phyloP scores from a whole-genome alignment of 768 basidiomycete genomes.

The Cystofilobasidium macerans region DNA sequence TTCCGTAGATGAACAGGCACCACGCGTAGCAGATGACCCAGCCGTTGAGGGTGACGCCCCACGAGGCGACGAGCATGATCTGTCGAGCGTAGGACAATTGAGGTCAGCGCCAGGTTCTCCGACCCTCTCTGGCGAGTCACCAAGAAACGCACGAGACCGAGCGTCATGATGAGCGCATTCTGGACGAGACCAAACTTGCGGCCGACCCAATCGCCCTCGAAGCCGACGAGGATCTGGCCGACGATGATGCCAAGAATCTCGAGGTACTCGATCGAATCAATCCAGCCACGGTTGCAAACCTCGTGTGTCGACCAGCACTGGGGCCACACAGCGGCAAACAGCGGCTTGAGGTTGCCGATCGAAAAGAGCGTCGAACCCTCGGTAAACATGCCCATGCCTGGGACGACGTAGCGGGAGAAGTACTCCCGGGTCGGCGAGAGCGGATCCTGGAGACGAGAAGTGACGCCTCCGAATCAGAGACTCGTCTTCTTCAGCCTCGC shows the following conservation, averaged over 20 bases:
- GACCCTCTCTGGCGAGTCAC: neutral
- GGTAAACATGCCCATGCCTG: conserved; percentile 23
- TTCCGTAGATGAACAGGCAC: conserved; percentile 41
- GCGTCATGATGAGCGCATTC: conserved; percentile 41
- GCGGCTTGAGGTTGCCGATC: conserved; percentile 39
- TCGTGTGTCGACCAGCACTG: conserved; percentile 35
- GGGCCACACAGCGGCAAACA: conserved; percentile 40
- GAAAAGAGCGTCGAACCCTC: conserved; percentile 42
- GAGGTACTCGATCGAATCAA: conserved; percentile 38
- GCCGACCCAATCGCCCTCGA: conserved; percentile 42
- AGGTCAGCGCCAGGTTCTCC: neutral
- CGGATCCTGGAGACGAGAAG: conserved; percentile 7
- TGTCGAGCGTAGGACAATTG: conserved; percentile 30
- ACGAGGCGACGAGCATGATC: conserved; percentile 42
- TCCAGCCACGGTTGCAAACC: conserved; percentile 37
- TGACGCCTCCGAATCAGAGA: too few species aligned
- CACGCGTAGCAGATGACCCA: conserved; percentile 40
- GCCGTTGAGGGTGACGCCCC: conserved; percentile 39
- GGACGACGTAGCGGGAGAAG: conserved; percentile 37
- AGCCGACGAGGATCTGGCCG: conserved; percentile 38
- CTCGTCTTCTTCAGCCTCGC: too few species aligned
- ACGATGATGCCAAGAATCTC: conserved; percentile 41
- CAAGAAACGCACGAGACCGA: conserved; percentile 6
- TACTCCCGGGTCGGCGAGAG: conserved; percentile 34
- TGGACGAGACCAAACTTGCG: conserved; percentile 39